Evolutionary conservation across 176 grass and related monocot species (phyloP).

Genomic region (Panicum miliaceum): DNA sequence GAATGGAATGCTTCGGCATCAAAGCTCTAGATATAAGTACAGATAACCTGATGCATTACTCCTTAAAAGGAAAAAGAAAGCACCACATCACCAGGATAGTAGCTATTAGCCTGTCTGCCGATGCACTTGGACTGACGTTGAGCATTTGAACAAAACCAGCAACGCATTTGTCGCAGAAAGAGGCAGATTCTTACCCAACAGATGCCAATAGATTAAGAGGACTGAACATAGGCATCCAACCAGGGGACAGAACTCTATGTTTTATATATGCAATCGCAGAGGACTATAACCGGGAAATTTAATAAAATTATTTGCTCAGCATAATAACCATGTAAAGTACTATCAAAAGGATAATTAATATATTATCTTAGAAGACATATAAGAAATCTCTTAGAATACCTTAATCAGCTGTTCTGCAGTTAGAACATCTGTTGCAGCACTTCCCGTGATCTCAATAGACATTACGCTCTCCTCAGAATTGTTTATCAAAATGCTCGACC

Average conservation of each 20-base stretch:
- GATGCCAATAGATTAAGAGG: not conserved
- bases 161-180: not conserved
- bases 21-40: not conserved
- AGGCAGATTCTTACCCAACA: constrained; percentile 5
- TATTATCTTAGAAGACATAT: constrained; percentile 5
- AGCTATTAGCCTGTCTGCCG: not conserved
- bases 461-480: constrained; percentile 30
- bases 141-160: constrained; percentile 5
- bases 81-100: not conserved
- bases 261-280: not conserved
- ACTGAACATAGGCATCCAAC: constrained; percentile 1
- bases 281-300: not conserved
- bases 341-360: constrained; percentile 4
- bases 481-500: constrained; percentile 40
- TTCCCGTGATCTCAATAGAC: constrained; percentile 59
- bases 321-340: not conserved
- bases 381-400: constrained; percentile 33
- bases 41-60: not conserved
- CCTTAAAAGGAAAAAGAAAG: not conserved
- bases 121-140: constrained; percentile 1
- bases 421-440: constrained; percentile 42
- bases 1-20: not conserved
- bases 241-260: not conserved
- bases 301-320: not conserved
- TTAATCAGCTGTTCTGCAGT: constrained; percentile 56